phyloP scores from a whole-genome alignment of 768 basidiomycete species.

The Tulasnella calospora region DNA sequence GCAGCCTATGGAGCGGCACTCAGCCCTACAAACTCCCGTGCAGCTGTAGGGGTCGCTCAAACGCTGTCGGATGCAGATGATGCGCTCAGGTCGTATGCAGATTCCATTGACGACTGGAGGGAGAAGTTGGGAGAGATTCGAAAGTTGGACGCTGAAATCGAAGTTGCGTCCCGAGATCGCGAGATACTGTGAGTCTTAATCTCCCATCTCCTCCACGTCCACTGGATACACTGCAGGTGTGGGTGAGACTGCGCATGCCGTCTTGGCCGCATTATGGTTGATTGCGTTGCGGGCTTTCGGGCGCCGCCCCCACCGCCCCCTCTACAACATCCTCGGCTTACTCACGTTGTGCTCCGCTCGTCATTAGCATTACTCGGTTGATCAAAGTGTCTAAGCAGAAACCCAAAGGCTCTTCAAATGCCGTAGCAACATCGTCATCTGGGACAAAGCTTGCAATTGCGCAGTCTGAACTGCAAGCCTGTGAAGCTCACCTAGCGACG shows the following conservation, averaged over 20 bases:
- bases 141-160: constrained; percentile 66
- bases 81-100: constrained; percentile 57
- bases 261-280: background rate
- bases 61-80: constrained; percentile 62
- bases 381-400: constrained; percentile 68
- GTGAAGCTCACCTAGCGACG: constrained; percentile 64
- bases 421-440: background rate
- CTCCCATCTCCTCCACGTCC: background rate
- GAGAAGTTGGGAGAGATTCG: constrained; percentile 57
- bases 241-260: background rate
- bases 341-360: background rate
- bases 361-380: constrained; percentile 63
- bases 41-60: constrained; percentile 50
- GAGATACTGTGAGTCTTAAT: constrained; percentile 66
- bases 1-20: constrained; percentile 70
- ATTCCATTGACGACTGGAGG: constrained; percentile 60
- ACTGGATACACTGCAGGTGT: background rate
- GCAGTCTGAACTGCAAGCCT: constrained; percentile 75
- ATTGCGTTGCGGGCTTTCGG: background rate
- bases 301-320: background rate
- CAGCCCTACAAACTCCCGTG: constrained; percentile 49
- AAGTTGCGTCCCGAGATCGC: constrained; percentile 62
- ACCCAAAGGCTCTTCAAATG: constrained; percentile 30
- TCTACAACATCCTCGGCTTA: background rate
- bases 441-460: constrained; percentile 39